Percentiles rank a stretch among this genome's conserved stretches.
phyloP scores from a whole-genome alignment of 169 alveolate species.

The Amoebophrya sp. region DNA sequence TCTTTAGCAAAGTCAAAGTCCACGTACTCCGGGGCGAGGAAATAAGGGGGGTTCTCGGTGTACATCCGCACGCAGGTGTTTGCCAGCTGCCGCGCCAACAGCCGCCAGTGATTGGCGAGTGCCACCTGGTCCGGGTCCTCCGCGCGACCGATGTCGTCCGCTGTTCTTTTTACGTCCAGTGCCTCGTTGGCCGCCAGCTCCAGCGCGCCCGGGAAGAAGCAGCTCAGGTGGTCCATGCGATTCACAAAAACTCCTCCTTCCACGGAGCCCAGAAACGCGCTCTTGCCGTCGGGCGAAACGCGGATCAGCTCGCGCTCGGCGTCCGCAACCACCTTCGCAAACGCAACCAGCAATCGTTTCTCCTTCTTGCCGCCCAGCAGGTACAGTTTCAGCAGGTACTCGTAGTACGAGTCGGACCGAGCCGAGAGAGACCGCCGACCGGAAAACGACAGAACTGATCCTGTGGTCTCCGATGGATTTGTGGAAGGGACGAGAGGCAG shows the following conservation, averaged over 20 bases:
- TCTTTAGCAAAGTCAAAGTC: not conserved
- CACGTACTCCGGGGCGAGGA: not conserved
- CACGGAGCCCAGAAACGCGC: no score
- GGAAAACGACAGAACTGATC: not conserved
- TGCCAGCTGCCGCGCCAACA: not conserved
- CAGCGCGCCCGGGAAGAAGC: not conserved
- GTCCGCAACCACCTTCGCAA: not conserved
- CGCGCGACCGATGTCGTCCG: no score
- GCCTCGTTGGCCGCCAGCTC: not conserved
- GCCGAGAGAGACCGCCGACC: constrained; percentile 1
- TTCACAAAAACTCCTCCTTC: no score
- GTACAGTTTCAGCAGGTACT: constrained; percentile 29
- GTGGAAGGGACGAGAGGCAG: no score
- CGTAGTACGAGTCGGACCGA: constrained; percentile 19
- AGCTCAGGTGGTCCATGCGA: constrained; percentile 1
- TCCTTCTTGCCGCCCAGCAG: constrained; percentile 5
- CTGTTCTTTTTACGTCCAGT: no score
- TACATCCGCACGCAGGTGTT: not conserved
- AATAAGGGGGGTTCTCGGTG: not conserved
- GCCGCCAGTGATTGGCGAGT: no score
- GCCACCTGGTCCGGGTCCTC: no score
- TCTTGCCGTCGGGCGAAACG: not conserved
- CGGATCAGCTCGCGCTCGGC: not conserved
- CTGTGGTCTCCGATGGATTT: no score
- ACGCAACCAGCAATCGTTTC: not conserved